Conservation (phyloP, 169 alveolate species). For the Cryptosporidium baileyi region DNA sequence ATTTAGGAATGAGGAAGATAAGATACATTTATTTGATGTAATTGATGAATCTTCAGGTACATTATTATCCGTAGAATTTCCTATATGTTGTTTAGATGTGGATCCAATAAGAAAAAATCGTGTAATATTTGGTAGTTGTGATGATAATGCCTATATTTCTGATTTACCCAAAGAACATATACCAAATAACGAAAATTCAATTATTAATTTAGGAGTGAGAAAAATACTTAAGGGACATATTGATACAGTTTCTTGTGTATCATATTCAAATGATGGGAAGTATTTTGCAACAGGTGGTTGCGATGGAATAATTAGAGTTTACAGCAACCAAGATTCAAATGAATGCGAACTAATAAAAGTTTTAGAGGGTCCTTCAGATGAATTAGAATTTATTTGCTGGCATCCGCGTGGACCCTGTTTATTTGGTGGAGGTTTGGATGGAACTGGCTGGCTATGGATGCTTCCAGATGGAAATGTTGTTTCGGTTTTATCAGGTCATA, state of each 20-base stretch:
- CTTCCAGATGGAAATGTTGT: conserved; percentile 69
- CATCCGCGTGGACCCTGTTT: conserved; percentile 71
- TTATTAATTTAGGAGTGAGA: not conserved
- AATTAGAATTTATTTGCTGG: conserved; percentile 70
- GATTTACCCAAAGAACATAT: not conserved
- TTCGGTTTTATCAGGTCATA: conserved; percentile 68
- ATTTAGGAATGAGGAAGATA: conserved; percentile 12
- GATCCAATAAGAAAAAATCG: conserved; percentile 23
- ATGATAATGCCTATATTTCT: conserved; percentile 60
- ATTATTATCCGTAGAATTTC: not conserved
- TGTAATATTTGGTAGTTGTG: conserved; percentile 59
- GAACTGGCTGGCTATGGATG: conserved; percentile 74
- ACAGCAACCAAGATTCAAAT: conserved; percentile 18
- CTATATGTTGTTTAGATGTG: conserved; percentile 39
- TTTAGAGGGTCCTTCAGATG: conserved; percentile 73
- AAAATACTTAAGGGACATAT: conserved; percentile 42
- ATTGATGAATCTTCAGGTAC: conserved; percentile 53
- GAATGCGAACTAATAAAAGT: conserved; percentile 12
- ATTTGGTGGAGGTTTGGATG: conserved; percentile 67
- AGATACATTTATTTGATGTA: conserved; percentile 46
- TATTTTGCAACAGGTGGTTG: conserved; percentile 72
- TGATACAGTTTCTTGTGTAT: conserved; percentile 68
- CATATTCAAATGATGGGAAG: conserved; percentile 69
- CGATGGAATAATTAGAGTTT: conserved; percentile 67
- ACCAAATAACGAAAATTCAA: not conserved